Evolutionary conservation across 2,329 filamentous ascomycete genomes (phyloP).

Genomic region (Ambrosiella cleistominuta): DNA sequence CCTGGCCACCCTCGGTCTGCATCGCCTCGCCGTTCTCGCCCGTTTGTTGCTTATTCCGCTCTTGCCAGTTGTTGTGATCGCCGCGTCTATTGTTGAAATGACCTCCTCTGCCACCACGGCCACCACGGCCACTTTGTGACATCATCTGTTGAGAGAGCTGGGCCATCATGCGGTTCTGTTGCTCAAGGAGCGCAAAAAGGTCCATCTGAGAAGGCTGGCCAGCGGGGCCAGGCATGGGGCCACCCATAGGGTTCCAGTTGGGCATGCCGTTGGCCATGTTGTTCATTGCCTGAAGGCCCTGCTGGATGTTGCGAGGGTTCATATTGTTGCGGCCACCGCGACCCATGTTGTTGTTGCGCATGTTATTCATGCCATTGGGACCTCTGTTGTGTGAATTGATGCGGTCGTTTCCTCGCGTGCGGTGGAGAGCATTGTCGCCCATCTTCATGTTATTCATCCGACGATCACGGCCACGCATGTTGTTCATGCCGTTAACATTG

Average conservation of each 20-base stretch:
- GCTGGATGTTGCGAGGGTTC: constrained; percentile 35
- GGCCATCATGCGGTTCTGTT: constrained; percentile 74
- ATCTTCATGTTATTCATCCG: constrained; percentile 65
- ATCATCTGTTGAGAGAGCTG: constrained; percentile 50
- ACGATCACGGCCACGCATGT: constrained; percentile 47
- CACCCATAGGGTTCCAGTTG: constrained; percentile 21
- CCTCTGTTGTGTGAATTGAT: constrained; percentile 50
- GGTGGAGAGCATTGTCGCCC: constrained; percentile 70
- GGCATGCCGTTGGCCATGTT: constrained; percentile 23
- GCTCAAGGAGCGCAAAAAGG: constrained; percentile 64
- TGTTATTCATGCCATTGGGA: constrained; percentile 10
- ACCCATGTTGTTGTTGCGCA: constrained; percentile 16
- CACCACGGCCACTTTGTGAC: constrained; percentile 21
- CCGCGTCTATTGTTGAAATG: constrained; percentile 36
- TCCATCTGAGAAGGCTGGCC: constrained; percentile 26
- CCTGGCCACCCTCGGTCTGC: constrained; percentile 20
- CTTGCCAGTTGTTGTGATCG: constrained; percentile 24
- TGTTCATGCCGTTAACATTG: constrained; percentile 22
- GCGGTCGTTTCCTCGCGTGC: constrained; percentile 64
- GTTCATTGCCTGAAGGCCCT: constrained; percentile 26
- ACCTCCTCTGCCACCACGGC: constrained; percentile 42
- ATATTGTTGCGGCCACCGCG: constrained; percentile 20
- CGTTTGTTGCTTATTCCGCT: constrained; percentile 12
- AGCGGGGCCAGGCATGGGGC: constrained; percentile 12
- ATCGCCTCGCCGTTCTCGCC: constrained; percentile 21